Conservation (phyloP, 2,329 filamentous ascomycete species). For the Remersonia thermophila region DNA sequence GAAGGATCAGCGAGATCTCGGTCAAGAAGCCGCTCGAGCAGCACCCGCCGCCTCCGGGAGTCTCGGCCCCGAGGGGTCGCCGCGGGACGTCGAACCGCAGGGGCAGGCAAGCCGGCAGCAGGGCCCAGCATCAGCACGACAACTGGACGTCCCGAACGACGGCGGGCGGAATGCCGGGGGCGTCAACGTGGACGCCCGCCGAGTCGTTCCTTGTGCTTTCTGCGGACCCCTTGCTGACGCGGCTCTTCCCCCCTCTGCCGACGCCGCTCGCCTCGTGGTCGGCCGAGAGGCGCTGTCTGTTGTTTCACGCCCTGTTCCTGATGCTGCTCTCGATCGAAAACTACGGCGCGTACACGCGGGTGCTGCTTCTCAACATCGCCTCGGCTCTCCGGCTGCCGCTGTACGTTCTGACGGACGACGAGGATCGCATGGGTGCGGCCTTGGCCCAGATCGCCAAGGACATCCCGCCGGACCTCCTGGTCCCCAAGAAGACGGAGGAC, state of each 20-base stretch:
- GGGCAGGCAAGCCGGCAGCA: constrained; percentile 3
- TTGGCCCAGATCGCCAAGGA: constrained; percentile 60
- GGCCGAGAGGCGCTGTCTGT: constrained; percentile 48
- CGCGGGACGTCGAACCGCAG: constrained; percentile 16
- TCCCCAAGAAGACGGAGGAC: constrained; percentile 50
- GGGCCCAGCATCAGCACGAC: no score
- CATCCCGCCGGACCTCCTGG: constrained; percentile 54
- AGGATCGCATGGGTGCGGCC: constrained; percentile 61
- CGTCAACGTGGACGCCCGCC: constrained; percentile 17
- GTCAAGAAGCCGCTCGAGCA: constrained; percentile 33
- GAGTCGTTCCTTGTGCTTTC: constrained; percentile 27
- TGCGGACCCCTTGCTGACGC: constrained; percentile 34
- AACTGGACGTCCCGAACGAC: not conserved
- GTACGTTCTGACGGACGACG: constrained; percentile 53
- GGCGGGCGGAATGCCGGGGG: constrained; percentile 8
- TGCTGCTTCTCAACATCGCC: constrained; percentile 57
- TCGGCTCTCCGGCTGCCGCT: constrained; percentile 59
- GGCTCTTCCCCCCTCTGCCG: constrained; percentile 45
- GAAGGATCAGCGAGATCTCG: constrained; percentile 57
- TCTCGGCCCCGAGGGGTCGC: constrained; percentile 5
- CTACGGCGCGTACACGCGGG: constrained; percentile 61
- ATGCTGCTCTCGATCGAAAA: constrained; percentile 64
- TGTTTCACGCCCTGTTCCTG: constrained; percentile 61
- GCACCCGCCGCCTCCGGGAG: constrained; percentile 15
- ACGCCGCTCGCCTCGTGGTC: constrained; percentile 49